Evolutionary conservation across 1,139 yeast species (phyloP).

Genomic region (Taphrina betulina): DNA sequence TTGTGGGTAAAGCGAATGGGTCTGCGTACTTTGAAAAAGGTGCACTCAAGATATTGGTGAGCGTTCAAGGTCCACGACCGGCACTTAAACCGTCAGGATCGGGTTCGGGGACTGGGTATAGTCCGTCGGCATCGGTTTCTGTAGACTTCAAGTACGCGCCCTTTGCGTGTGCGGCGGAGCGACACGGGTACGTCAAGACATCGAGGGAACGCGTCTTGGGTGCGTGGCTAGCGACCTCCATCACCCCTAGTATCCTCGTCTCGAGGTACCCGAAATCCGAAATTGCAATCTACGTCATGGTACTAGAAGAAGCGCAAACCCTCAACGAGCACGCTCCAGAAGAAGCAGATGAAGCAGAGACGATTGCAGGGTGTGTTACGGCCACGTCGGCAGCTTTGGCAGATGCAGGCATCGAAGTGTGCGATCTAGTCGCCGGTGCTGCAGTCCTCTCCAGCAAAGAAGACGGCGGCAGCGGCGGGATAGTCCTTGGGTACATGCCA

Average conservation of each 20-base stretch:
- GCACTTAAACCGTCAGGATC: not conserved
- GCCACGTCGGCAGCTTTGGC: conserved; percentile 15
- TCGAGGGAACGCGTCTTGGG: conserved; percentile 7
- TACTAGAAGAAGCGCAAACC: conserved; percentile 12
- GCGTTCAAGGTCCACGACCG: conserved; percentile 24
- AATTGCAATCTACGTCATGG: conserved; percentile 20
- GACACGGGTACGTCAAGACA: conserved; percentile 7
- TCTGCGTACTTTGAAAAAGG: conserved; percentile 17
- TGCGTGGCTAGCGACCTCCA: conserved; percentile 3
- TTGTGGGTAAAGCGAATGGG: conserved; percentile 6
- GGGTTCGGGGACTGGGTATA: not conserved
- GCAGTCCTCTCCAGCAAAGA: not conserved
- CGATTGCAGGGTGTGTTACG: conserved; percentile 8
- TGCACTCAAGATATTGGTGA: not conserved
- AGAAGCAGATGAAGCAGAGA: not conserved
- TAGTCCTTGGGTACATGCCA: conserved; percentile 8
- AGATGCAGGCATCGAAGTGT: conserved; percentile 15
- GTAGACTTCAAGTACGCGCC: conserved; percentile 8
- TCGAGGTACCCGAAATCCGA: conserved; percentile 30
- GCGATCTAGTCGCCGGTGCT: conserved; percentile 16
- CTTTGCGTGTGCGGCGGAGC: not conserved
- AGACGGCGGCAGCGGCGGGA: not conserved
- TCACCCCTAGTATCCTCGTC: conserved; percentile 12
- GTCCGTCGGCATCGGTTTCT: not conserved
- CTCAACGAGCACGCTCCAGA: not conserved